phyloP scores from a whole-genome alignment of 495 filamentous ascomycete species.

The Astrothelium subdiscretum region DNA sequence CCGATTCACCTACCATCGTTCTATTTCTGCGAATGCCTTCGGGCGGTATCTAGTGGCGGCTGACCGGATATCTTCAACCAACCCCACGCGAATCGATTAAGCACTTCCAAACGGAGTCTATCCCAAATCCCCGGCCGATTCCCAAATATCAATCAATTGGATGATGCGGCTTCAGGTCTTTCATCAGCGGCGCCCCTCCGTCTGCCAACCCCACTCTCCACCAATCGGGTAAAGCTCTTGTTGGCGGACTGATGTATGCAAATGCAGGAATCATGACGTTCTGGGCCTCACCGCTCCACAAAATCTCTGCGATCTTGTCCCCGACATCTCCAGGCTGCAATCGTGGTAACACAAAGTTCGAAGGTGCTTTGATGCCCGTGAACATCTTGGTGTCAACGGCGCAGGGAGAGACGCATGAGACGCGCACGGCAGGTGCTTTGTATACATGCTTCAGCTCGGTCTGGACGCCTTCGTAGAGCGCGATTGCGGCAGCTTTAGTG shows the following conservation, averaged over 20 bases:
- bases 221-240: conserved; percentile 5
- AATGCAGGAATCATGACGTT: conserved; percentile 3
- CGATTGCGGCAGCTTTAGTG: conserved; percentile 45
- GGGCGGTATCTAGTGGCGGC: too few relatives aligned
- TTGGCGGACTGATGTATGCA: conserved; percentile 8
- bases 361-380: conserved; percentile 4
- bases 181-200: conserved; percentile 1
- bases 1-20: too few relatives aligned
- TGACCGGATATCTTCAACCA: too few relatives aligned
- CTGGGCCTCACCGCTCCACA: conserved; percentile 1
- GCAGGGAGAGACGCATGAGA: conserved; percentile 25
- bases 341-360: conserved; percentile 3
- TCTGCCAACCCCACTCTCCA: conserved; percentile 1
- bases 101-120: too few relatives aligned
- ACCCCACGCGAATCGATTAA: too few relatives aligned
- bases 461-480: conserved; percentile 37
- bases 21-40: too few relatives aligned
- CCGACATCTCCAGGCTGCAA: not conserved
- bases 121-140: too few relatives aligned
- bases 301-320: not conserved
- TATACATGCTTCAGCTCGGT: conserved; percentile 26
- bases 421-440: conserved; percentile 22
- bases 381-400: conserved; percentile 23
- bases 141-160: conserved; percentile 3
- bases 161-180: conserved; percentile 3